phyloP scores from a whole-genome alignment of 1,284 basidiomycete genomes.

The Leccinum griseonigrum region DNA sequence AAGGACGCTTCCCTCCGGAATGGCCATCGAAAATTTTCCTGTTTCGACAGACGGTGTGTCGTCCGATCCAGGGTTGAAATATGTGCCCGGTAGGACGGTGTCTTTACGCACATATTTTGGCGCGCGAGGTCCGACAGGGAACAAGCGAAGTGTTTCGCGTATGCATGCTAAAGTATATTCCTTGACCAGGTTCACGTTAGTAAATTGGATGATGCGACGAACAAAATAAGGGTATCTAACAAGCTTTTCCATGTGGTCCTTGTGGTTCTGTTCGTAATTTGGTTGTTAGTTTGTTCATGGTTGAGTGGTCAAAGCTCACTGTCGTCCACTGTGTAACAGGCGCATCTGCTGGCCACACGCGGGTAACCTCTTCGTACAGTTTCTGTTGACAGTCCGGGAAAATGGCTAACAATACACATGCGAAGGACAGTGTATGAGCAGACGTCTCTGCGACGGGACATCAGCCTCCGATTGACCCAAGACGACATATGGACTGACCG shows the following conservation, averaged over 20 bases:
- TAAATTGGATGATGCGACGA: neutral
- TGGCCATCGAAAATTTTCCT: constrained; percentile 34
- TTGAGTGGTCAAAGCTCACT: constrained; percentile 5
- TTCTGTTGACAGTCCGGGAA: constrained; percentile 44
- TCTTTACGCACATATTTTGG: constrained; percentile 39
- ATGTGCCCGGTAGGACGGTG: constrained; percentile 32
- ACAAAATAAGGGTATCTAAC: constrained; percentile 18
- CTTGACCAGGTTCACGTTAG: constrained; percentile 13
- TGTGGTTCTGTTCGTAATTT: constrained; percentile 32
- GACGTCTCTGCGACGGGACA: constrained; percentile 37
- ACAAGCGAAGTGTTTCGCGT: constrained; percentile 44
- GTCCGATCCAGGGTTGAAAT: constrained; percentile 31
- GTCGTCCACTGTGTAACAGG: constrained; percentile 18
- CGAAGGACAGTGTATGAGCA: constrained; percentile 43
- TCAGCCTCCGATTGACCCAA: neutral
- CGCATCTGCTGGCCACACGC: constrained; percentile 34
- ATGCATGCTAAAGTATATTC: constrained; percentile 42
- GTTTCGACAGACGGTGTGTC: constrained; percentile 27
- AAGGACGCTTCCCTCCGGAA: constrained; percentile 40
- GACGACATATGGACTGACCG: constrained; percentile 12
- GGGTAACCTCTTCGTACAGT: constrained; percentile 38
- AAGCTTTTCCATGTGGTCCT: constrained; percentile 35
- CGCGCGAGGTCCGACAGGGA: constrained; percentile 39
- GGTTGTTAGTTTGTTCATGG: neutral
- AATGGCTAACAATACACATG: constrained; percentile 41